Evolutionary conservation across 148 eudicot genomes (phyloP).

Genomic region (Gaultheria prostrata): DNA sequence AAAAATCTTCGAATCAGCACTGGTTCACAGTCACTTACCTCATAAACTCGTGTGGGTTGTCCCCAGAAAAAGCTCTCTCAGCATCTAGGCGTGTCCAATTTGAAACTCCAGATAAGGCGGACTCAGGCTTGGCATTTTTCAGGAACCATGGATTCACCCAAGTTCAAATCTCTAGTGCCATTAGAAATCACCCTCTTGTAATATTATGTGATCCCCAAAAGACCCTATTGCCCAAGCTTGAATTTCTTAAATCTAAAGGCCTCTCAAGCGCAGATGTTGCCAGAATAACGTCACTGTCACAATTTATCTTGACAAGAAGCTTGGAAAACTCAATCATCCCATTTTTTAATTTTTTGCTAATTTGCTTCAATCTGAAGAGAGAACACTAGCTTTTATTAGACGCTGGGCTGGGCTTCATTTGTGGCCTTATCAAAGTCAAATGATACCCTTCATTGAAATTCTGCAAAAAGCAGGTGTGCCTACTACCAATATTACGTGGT

Average conservation of each 20-base stretch:
- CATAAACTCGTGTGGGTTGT: neutral
- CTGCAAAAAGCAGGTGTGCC: slow-evolving; percentile 13
- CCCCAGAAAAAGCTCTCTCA: neutral
- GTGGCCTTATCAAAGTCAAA: neutral
- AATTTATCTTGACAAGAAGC: neutral
- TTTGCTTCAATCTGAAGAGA: neutral
- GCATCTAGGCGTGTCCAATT: neutral
- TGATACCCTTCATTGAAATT: neutral
- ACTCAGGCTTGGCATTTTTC: neutral
- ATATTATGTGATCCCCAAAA: neutral
- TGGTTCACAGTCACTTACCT: neutral
- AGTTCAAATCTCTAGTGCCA: neutral
- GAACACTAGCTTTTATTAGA: neutral
- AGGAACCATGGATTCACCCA: neutral
- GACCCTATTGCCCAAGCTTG: neutral
- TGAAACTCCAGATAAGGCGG: neutral
- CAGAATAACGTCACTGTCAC: neutral
- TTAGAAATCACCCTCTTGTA: neutral
- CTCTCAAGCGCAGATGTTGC: neutral
- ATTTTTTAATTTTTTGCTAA: neutral
- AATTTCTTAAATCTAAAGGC: neutral
- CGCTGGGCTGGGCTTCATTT: neutral
- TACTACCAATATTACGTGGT: neutral
- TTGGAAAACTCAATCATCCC: neutral
- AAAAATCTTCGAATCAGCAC: neutral